phyloP scores from a whole-genome alignment of 352 stramenopile species.

The Blastocystis sp. region DNA sequence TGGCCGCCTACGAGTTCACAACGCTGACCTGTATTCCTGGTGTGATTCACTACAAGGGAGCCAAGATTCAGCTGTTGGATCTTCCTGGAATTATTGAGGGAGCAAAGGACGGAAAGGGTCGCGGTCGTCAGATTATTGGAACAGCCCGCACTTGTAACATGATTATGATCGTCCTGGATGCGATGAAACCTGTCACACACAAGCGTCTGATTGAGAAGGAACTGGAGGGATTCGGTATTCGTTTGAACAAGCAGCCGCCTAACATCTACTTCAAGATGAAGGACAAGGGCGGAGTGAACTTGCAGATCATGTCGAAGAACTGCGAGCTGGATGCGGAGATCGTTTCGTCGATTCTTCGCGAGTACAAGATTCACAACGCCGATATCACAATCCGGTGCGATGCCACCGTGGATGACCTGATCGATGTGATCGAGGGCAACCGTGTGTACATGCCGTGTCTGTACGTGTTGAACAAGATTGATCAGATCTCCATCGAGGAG shows the following conservation, averaged over 20 bases:
- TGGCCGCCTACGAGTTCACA: conserved; percentile 94
- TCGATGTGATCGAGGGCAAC: conserved; percentile 96
- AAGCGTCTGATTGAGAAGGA: conserved; percentile 96
- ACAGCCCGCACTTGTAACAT: conserved; percentile 91
- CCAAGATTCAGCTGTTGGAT: conserved; percentile 75
- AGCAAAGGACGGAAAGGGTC: conserved; percentile 88
- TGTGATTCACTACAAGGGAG: conserved; percentile 85
- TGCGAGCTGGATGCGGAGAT: conserved; percentile 79
- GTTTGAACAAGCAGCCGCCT: conserved; percentile 91
- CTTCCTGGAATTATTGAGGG: conserved; percentile 93
- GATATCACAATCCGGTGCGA: conserved; percentile 81
- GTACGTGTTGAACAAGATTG: conserved; percentile 99
- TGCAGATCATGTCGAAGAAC: conserved; percentile 74
- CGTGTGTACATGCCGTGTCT: conserved; percentile 90
- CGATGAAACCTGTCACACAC: conserved; percentile 87
- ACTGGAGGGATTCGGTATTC: conserved; percentile 92
- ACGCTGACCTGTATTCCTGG: conserved; percentile 94
- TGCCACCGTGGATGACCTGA: conserved; percentile 90
- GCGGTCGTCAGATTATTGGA: conserved; percentile 87
- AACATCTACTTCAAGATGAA: conserved; percentile 90
- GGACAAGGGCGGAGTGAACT: conserved; percentile 88
- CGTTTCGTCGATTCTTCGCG: conserved; percentile 82
- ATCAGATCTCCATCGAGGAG: conserved; percentile 93
- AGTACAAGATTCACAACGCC: conserved; percentile 95
- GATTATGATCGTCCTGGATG: conserved; percentile 92